Evolutionary conservation across 495 filamentous ascomycete genomes (phyloP), one percentile per base, ranked within the genome.

Genomic region (Aspergillus biplanus): DNA sequence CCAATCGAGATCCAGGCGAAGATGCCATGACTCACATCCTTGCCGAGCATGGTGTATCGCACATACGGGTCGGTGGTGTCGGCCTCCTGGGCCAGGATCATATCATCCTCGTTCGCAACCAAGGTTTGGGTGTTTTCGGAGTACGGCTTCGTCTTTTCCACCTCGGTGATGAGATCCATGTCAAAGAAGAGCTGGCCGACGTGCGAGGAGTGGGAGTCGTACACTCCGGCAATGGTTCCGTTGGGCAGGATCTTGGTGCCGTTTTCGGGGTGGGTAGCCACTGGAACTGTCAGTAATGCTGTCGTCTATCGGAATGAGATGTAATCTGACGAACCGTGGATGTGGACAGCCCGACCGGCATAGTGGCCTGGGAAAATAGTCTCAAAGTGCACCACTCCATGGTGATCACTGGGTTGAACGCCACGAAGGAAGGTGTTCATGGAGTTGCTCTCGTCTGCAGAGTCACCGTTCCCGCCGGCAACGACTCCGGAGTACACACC

Each of bases 151-250:
- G 71, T 69, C 33, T 71, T 69, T 62, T 87, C 82, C 57, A 83
- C 81, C 2, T 66, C 65, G 44, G 66, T 56, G 61, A 81, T 77
- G 4, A 89, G 79, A 31, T 76, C 70, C 64, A 86, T 78, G 67
- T 87, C 83, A 60, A 83, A 89, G 83, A 86, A 89, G 42, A 87
- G 49, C 69, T 90, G 86, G 31, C 86, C 86, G 58, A 88, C 76
- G 69, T 90, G 83, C 12, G 65, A 56, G 4, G 69, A 47, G 35
- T 64, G 64, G 1, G 37, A 39, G 37, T 39, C 37, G 52, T 74
- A 75, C 0, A 75, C 66, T 16, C 73, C 75, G 27, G 65, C 61
- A 18, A 79, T 58, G 32, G 75, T 79, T 46, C 70, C 65, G 66
- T 79, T 79, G 3, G 61, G 18, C 6, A 69, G 62, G 2, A 73